Percentiles rank a stretch among this genome's conserved stretches.
These are phyloP conservation scores for Salmacisia buchloeana DNA, from an alignment of 1,284 basidiomycete genomes.

Conservation along the genomic window DNA sequence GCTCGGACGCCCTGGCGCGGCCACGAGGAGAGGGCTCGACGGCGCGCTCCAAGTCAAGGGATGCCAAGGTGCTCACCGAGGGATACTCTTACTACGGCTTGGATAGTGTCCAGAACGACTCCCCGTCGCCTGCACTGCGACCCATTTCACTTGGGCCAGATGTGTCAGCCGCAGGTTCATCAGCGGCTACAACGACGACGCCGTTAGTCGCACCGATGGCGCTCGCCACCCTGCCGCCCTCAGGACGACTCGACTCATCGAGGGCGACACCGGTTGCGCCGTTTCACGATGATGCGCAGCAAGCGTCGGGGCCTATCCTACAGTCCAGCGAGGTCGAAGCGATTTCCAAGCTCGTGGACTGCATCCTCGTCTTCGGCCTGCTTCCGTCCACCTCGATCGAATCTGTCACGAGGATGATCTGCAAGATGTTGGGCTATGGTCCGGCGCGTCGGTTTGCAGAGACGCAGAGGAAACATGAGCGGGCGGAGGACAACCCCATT, in stretches of 20 bases:
- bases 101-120: slow-evolving; percentile 28
- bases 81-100: slow-evolving; percentile 48
- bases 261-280: neutral
- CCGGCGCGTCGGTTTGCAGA: slow-evolving; percentile 20
- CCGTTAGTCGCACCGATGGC: slow-evolving; percentile 28
- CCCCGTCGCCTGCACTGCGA: slow-evolving; percentile 26
- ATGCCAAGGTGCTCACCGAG: slow-evolving; percentile 27
- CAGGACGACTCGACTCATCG: neutral
- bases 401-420: slow-evolving; percentile 32
- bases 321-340: slow-evolving; percentile 35
- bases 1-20: neutral
- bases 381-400: slow-evolving; percentile 38
- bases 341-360: slow-evolving; percentile 37
- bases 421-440: slow-evolving; percentile 35
- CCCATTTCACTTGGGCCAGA: neutral
- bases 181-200: neutral
- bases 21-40: neutral
- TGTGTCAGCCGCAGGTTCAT: neutral
- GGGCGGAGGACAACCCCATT: slow-evolving; percentile 11
- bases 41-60: slow-evolving; percentile 27
- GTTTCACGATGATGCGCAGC: neutral
- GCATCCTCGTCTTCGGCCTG: slow-evolving; percentile 39
- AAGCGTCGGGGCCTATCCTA: slow-evolving; percentile 12
- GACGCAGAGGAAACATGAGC: slow-evolving; percentile 9
- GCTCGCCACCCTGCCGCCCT: slow-evolving; percentile 31